Conservation (phyloP, 257 asterid species). For the Fraxinus excelsior region DNA sequence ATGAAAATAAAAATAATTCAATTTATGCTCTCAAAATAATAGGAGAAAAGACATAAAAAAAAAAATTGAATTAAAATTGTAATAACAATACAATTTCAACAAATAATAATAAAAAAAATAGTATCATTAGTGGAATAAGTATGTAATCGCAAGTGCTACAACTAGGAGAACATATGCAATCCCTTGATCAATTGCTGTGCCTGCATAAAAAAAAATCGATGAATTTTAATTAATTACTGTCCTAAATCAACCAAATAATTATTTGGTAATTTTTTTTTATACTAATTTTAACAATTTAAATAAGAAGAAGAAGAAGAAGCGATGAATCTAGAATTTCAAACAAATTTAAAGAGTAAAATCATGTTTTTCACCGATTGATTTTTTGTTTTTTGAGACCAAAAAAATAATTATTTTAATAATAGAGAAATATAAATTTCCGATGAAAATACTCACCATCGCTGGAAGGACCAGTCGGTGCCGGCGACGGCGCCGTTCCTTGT, state of each 20-base stretch:
- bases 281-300: not conserved
- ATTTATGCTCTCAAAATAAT: not conserved
- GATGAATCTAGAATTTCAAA: not conserved
- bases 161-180: constrained; percentile 59
- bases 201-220: constrained; percentile 34
- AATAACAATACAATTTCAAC: not conserved
- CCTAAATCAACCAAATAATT: not conserved
- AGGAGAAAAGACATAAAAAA: not conserved
- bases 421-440: not conserved
- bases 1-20: no score
- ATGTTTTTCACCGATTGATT: not conserved
- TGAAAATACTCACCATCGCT: constrained; percentile 42
- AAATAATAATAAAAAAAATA: not conserved
- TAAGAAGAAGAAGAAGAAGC: not conserved
- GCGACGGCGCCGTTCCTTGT: constrained; percentile 43
- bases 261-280: not conserved
- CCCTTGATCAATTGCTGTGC: constrained; percentile 67
- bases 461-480: constrained; percentile 44
- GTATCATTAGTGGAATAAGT: constrained; percentile 48
- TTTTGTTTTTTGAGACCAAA: no score
- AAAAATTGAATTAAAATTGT: not conserved
- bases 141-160: constrained; percentile 64
- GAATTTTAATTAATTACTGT: not conserved
- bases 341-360: not conserved
- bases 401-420: not conserved